Evolutionary conservation across 73 alveolate species (phyloP).

Genomic region (Paramecium sonneborni): DNA sequence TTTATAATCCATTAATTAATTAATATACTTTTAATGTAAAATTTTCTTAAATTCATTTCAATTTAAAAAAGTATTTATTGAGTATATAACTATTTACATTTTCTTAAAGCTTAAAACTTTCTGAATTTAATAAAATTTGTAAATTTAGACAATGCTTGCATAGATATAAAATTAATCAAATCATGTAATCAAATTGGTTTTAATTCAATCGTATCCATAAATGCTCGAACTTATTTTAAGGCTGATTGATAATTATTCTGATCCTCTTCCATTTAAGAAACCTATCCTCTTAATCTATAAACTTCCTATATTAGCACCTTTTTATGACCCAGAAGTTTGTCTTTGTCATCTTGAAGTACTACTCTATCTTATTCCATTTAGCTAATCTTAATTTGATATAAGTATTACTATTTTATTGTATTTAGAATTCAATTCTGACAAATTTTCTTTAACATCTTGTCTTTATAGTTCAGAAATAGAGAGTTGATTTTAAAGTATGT

Average conservation of each 20-base stretch:
- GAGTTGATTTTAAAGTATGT: neutral
- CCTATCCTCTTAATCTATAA: neutral
- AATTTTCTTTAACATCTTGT: slow-evolving; percentile 35
- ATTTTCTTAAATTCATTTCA: neutral
- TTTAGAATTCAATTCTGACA: slow-evolving; percentile 23
- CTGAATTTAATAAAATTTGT: too few relatives aligned
- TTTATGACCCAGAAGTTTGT: neutral
- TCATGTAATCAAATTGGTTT: neutral
- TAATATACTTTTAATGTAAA: neutral
- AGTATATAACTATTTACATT: neutral
- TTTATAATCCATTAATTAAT: neutral
- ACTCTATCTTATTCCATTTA: slow-evolving; percentile 11
- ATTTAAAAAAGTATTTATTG: neutral
- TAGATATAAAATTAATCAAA: too few relatives aligned
- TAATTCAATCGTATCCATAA: slow-evolving; percentile 46
- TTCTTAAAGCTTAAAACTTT: too few relatives aligned
- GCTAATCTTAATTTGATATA: neutral
- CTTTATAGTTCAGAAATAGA: slow-evolving; percentile 19
- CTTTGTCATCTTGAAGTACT: neutral
- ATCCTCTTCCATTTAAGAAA: neutral
- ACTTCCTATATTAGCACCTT: slow-evolving; percentile 21
- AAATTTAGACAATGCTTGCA: too few relatives aligned
- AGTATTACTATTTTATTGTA: slow-evolving; percentile 35
- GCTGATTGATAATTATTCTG: slow-evolving; percentile 10
- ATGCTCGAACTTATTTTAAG: neutral